phyloP scores from a whole-genome alignment of 1,284 basidiomycete species.

The Fomitopsis betulina region DNA sequence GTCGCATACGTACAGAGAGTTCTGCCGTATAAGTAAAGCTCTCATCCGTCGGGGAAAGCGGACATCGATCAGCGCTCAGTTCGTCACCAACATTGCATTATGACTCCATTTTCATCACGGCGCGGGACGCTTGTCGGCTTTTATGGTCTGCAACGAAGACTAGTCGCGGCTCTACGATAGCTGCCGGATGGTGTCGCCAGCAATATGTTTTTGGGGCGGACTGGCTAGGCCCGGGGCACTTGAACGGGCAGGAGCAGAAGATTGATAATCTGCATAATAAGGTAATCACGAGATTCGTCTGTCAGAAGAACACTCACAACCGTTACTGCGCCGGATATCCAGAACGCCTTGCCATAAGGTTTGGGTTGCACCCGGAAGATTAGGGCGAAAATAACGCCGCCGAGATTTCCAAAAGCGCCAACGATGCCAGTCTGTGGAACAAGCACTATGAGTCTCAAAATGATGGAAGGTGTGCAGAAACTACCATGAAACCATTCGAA shows the following conservation, averaged over 20 bases:
- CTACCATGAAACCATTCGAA: constrained; percentile 34
- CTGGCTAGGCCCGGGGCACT: constrained; percentile 12
- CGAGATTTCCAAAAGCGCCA: constrained; percentile 48
- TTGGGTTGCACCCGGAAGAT: constrained; percentile 45
- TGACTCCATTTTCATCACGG: too few species aligned
- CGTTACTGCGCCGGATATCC: constrained; percentile 39
- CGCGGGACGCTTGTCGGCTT: too few species aligned
- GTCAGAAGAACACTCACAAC: constrained; percentile 22
- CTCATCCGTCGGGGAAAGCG: too few species aligned
- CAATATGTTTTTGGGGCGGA: too few species aligned
- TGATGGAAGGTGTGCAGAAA: not conserved
- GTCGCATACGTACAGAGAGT: not conserved
- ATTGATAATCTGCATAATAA: constrained; percentile 13
- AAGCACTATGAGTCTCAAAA: not conserved
- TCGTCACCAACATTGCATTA: too few species aligned
- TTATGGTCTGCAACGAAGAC: too few species aligned
- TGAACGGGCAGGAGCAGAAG: constrained; percentile 10
- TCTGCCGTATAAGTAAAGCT: not conserved
- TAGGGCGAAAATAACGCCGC: constrained; percentile 46
- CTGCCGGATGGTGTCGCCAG: too few species aligned
- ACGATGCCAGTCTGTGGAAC: constrained; percentile 40
- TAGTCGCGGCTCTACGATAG: too few species aligned
- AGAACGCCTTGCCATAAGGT: constrained; percentile 38
- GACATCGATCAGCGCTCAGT: too few species aligned
- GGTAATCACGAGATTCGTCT: not conserved